Conservation (phyloP, 75 land plant genomes). For the Cunninghamia lanceolata region DNA sequence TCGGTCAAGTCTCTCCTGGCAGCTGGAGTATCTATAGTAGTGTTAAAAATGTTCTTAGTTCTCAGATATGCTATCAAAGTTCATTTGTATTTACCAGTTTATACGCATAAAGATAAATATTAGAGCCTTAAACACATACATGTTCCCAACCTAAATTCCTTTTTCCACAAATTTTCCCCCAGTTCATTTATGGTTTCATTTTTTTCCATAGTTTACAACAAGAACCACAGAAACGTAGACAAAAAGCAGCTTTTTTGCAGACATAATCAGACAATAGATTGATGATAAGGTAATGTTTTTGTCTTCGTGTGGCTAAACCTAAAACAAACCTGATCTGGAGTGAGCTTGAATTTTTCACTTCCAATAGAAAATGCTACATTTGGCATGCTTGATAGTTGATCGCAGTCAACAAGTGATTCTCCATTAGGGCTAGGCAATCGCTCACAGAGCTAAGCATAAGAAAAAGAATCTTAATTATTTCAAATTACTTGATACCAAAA, state of each 20-base stretch:
- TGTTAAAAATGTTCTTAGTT: not conserved
- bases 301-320: not conserved
- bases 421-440: constrained; percentile 58
- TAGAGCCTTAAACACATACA: not conserved
- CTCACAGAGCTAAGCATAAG: constrained; percentile 42
- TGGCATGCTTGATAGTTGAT: constrained; percentile 36
- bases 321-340: constrained; percentile 45
- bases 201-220: not conserved
- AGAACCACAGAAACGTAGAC: not conserved
- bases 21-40: not conserved
- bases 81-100: not conserved
- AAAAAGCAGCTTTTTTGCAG: not conserved
- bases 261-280: not conserved
- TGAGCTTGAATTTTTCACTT: constrained; percentile 32
- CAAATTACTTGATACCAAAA: not conserved
- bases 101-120: not conserved
- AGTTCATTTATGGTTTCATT: not conserved
- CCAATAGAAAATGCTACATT: constrained; percentile 46
- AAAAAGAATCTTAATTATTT: not conserved
- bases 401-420: constrained; percentile 51
- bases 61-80: not conserved
- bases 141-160: not conserved
- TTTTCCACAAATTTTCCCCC: not conserved
- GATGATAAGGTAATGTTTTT: not conserved
- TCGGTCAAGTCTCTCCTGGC: not conserved